phyloP scores from a whole-genome alignment of 2,329 filamentous ascomycete species.

The Ophiocordyceps camponoti-leonardi region DNA sequence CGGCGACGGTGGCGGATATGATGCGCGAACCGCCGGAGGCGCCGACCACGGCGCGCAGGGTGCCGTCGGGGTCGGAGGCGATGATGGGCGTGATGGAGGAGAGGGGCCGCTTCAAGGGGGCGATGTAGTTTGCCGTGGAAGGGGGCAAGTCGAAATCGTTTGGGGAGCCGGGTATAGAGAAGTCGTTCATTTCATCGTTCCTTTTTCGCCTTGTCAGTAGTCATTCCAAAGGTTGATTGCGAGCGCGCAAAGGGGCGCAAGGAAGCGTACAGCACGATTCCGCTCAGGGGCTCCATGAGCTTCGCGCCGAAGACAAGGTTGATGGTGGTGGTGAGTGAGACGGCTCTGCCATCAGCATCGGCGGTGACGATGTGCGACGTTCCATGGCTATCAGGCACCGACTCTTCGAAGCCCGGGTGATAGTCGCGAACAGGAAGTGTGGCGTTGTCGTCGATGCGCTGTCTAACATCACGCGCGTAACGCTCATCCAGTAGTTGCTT shows the following conservation, averaged over 20 bases:
- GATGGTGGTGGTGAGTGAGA: conserved; percentile 72
- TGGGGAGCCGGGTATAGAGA: conserved; percentile 59
- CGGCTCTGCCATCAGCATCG: conserved; percentile 56
- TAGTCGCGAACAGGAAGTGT: conserved; percentile 63
- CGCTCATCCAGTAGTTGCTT: conserved; percentile 44
- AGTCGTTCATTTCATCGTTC: conserved; percentile 60
- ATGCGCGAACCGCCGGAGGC: conserved; percentile 72
- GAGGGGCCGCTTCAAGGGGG: conserved; percentile 64
- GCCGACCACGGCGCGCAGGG: conserved; percentile 52
- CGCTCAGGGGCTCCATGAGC: conserved; percentile 65
- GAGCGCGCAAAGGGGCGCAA: conserved; percentile 3
- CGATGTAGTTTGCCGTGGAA: conserved; percentile 63
- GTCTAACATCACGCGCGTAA: conserved; percentile 41
- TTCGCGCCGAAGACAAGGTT: conserved; percentile 74
- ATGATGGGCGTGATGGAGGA: conserved; percentile 72
- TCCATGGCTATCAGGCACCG: conserved; percentile 52
- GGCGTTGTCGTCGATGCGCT: conserved; percentile 50
- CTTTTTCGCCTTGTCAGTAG: conserved; percentile 6
- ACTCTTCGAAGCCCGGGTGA: conserved; percentile 43
- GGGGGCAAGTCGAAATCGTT: conserved; percentile 82
- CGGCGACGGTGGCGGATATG: conserved; percentile 62
- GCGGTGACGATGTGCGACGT: conserved; percentile 59
- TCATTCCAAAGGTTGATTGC: no score
- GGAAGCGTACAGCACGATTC: conserved; percentile 49
- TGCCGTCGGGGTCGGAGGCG: conserved; percentile 43